Evolutionary conservation across 208 protist genomes (phyloP).

Genomic region (Crithidia bombi): DNA sequence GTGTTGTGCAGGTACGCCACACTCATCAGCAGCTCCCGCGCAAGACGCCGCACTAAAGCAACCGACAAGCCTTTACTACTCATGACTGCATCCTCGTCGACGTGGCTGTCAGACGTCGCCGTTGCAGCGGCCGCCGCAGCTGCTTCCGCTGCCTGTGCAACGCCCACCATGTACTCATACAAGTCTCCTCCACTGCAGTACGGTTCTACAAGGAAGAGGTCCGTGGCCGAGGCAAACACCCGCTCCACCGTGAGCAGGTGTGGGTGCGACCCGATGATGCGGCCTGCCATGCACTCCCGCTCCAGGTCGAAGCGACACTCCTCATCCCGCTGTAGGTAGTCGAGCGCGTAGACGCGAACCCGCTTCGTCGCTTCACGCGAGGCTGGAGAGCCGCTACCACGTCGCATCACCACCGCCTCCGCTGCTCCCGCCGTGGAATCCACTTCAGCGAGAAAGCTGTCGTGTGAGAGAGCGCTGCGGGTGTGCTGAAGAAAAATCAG

Average conservation of each 20-base stretch:
- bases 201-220: slow-evolving; percentile 64
- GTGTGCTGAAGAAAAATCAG: slow-evolving; percentile 59
- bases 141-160: slow-evolving; percentile 22
- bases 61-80: slow-evolving; percentile 18
- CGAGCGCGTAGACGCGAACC: slow-evolving; percentile 70
- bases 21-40: slow-evolving; percentile 56
- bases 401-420: background rate
- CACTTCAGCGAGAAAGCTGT: slow-evolving; percentile 53
- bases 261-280: slow-evolving; percentile 43
- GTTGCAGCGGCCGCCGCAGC: background rate
- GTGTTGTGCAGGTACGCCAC: slow-evolving; percentile 60
- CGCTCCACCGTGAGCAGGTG: slow-evolving; percentile 41
- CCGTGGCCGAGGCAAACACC: slow-evolving; percentile 55
- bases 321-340: slow-evolving; percentile 51
- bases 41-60: slow-evolving; percentile 40
- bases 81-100: background rate
- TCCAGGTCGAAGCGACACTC: slow-evolving; percentile 59
- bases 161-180: slow-evolving; percentile 46
- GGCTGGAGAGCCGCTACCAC: background rate
- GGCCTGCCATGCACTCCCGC: slow-evolving; percentile 51
- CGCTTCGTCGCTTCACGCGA: slow-evolving; percentile 35
- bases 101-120: background rate
- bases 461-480: slow-evolving; percentile 55
- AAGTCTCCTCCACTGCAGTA: slow-evolving; percentile 69
- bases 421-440: background rate